A percentile compares a stretch with the other conserved stretches of the same genome.
Evolutionary conservation across 2,329 filamentous ascomycete genomes (phyloP).

Genomic region (Talaromyces sp.): DNA sequence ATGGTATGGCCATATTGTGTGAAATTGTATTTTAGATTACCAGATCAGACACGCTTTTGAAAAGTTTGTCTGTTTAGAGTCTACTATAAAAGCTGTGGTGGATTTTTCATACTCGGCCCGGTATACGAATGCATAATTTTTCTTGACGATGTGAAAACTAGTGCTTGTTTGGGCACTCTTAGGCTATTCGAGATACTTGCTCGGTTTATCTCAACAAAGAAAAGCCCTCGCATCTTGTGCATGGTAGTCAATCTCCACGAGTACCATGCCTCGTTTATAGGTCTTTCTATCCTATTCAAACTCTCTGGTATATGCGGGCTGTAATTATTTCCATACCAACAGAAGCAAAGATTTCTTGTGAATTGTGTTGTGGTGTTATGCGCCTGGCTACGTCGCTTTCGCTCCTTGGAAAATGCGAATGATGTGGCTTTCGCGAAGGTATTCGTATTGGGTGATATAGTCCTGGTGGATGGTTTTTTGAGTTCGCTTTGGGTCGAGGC

Average conservation of each 20-base stretch:
- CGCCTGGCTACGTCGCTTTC: neutral
- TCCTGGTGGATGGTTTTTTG: neutral
- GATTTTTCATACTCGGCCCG: neutral
- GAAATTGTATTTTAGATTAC: neutral
- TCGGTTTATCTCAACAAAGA: neutral
- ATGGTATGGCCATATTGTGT: neutral
- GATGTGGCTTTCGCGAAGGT: neutral
- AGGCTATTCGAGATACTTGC: neutral
- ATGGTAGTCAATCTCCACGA: neutral
- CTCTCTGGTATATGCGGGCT: neutral
- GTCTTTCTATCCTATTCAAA: neutral
- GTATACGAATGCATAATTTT: neutral
- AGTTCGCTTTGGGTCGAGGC: neutral
- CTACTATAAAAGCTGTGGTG: neutral
- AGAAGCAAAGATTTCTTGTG: neutral
- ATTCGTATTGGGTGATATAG: neutral
- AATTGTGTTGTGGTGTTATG: neutral
- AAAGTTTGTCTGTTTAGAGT: neutral
- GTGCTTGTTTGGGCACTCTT: neutral
- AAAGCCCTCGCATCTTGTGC: neutral
- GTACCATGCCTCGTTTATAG: neutral
- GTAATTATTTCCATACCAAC: neutral
- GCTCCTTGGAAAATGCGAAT: neutral
- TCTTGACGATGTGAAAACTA: neutral
- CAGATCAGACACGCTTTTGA: neutral